A percentile compares a stretch with the other conserved stretches of the same genome.
phyloP scores from a whole-genome alignment of 768 basidiomycete species.

The Trametes cinnabarina region DNA sequence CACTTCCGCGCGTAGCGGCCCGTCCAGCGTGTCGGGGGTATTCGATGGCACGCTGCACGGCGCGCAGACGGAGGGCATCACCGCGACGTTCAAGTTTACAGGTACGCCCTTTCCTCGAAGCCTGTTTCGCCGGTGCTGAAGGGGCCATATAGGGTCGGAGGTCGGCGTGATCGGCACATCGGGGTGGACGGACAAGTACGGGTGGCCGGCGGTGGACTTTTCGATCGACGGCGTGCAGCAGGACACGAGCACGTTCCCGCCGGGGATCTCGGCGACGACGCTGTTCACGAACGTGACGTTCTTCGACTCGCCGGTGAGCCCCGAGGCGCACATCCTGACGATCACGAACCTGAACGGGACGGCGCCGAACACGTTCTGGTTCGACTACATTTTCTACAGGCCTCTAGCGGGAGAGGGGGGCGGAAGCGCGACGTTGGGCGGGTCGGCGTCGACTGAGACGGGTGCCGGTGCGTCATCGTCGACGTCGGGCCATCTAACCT shows the following conservation, averaged over 20 bases:
- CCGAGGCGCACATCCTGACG: not conserved
- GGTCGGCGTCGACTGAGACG: no score
- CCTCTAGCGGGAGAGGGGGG: no score
- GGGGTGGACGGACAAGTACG: not conserved
- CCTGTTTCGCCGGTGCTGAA: not conserved
- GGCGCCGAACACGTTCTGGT: not conserved
- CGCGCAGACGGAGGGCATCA: not conserved
- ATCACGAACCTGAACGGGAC: constrained; percentile 1
- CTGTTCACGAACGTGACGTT: not conserved
- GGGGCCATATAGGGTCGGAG: not conserved
- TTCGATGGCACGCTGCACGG: not conserved
- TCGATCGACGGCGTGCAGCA: not conserved
- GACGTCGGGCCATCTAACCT: no score
- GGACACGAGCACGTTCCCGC: not conserved
- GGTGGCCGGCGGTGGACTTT: not conserved
- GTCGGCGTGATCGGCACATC: not conserved
- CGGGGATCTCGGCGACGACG: not conserved
- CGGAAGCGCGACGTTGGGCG: no score
- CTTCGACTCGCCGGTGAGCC: not conserved
- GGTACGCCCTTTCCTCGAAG: not conserved
- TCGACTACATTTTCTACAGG: not conserved
- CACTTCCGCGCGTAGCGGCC: not conserved
- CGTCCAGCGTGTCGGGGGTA: not conserved
- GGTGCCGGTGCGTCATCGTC: no score
- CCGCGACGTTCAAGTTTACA: not conserved